A percentile compares a stretch with the other conserved stretches of the same genome.
phyloP scores from a whole-genome alignment of 306 rosid genomes.

The Castanospermum australe region DNA sequence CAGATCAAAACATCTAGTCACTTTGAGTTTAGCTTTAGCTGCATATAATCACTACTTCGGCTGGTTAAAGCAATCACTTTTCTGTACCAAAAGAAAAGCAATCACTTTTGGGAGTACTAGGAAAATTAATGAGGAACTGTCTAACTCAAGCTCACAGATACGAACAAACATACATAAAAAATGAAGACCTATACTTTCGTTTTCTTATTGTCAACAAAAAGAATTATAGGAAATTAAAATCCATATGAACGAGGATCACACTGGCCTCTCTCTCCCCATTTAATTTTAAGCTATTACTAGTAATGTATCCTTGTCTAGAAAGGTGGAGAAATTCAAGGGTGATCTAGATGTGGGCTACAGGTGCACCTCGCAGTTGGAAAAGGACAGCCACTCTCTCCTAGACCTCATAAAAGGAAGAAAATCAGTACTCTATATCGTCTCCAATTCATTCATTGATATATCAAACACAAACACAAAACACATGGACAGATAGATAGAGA shows the following conservation, averaged over 20 bases:
- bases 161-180: too few species aligned
- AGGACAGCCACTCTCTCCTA: slow-evolving; percentile 48
- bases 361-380: slow-evolving; percentile 27
- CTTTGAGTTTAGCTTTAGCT: background rate
- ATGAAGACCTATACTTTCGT: too few species aligned
- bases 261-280: background rate
- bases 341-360: slow-evolving; percentile 14
- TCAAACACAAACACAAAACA: background rate
- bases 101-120: too few species aligned
- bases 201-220: too few species aligned
- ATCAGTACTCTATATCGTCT: background rate
- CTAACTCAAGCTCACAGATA: too few species aligned
- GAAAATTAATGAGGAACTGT: too few species aligned
- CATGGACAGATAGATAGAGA: background rate
- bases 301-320: background rate
- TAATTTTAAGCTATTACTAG: background rate
- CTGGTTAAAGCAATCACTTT: slow-evolving; percentile 1
- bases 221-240: too few species aligned
- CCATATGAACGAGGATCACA: too few species aligned
- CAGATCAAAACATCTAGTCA: background rate
- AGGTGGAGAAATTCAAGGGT: too few species aligned
- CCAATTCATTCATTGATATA: background rate
- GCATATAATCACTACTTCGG: background rate
- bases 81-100: too few species aligned
- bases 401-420: slow-evolving; percentile 33